A percentile compares a stretch with the other conserved stretches of the same genome.
Evolutionary conservation across 2,329 filamentous ascomycete genomes (phyloP).

Genomic region (Purpureocillium takamizusanense): DNA sequence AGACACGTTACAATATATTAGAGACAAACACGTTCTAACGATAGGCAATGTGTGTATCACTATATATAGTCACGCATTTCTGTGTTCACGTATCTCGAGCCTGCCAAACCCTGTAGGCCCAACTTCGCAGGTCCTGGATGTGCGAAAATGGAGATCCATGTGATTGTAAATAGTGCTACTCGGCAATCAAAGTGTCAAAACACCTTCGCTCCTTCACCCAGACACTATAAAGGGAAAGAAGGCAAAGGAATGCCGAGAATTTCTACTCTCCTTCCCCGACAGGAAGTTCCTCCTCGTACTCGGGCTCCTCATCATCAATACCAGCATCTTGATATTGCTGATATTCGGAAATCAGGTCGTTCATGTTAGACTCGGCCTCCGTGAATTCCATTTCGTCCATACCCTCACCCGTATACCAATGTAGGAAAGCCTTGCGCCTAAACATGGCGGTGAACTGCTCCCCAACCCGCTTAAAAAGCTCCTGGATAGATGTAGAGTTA

Average conservation of each 20-base stretch:
- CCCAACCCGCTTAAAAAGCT: slow-evolving; percentile 99
- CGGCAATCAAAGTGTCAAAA: too few relatives aligned
- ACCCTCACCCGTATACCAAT: slow-evolving; percentile 99
- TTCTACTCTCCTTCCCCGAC: slow-evolving; percentile 58
- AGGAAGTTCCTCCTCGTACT: slow-evolving; percentile 80
- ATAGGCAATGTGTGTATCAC: too few relatives aligned
- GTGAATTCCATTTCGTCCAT: slow-evolving; percentile 99
- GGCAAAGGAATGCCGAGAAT: background rate
- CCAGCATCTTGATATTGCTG: slow-evolving; percentile 99
- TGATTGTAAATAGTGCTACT: too few relatives aligned
- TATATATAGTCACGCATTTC: too few relatives aligned
- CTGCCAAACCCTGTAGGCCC: too few relatives aligned
- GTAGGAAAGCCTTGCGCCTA: slow-evolving; percentile 99
- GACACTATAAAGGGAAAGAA: too few relatives aligned
- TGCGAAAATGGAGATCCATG: too few relatives aligned
- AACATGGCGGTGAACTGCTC: slow-evolving; percentile 99
- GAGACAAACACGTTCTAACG: too few relatives aligned
- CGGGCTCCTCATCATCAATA: slow-evolving; percentile 94
- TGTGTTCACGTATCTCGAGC: too few relatives aligned
- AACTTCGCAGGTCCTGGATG: too few relatives aligned
- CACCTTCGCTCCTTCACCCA: too few relatives aligned
- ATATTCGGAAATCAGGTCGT: slow-evolving; percentile 98
- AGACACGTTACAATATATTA: too few relatives aligned
- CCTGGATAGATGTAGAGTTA: slow-evolving; percentile 99
- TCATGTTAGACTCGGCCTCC: slow-evolving; percentile 99